These are phyloP conservation scores for Magnolia officinalis DNA, from an alignment of 164 flowering plant genomes.

Conservation along the genomic window DNA sequence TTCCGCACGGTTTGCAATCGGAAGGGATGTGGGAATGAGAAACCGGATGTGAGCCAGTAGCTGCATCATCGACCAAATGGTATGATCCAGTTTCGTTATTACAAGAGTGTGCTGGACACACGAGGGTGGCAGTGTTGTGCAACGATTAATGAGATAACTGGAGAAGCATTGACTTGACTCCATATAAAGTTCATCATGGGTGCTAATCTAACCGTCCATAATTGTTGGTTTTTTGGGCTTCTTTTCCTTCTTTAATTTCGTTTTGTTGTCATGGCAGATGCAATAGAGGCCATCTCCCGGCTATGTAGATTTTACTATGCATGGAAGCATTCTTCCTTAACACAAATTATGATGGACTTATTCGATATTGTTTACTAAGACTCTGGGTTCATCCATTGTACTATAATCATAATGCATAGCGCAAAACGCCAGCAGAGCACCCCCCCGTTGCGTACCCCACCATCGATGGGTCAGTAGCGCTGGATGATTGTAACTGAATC, in stretches of 20 bases:
- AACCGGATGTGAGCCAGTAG: slow-evolving; percentile 15
- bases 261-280: background rate
- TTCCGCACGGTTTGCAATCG: slow-evolving; percentile 45
- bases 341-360: background rate
- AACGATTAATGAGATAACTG: background rate
- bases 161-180: background rate
- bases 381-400: background rate
- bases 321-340: background rate
- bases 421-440: no score
- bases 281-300: no score
- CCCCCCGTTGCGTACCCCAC: no score
- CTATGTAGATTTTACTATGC: background rate
- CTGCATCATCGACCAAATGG: background rate
- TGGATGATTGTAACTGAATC: background rate
- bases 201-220: background rate
- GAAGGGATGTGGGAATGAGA: slow-evolving; percentile 39
- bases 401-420: no score
- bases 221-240: background rate
- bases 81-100: background rate
- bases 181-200: background rate
- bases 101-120: background rate
- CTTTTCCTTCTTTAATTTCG: background rate
- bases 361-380: background rate
- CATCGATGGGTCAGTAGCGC: background rate
- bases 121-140: background rate